Conservation (phyloP, 2,329 filamentous ascomycete species). For the Paraphaeosphaeria sporulosa region DNA sequence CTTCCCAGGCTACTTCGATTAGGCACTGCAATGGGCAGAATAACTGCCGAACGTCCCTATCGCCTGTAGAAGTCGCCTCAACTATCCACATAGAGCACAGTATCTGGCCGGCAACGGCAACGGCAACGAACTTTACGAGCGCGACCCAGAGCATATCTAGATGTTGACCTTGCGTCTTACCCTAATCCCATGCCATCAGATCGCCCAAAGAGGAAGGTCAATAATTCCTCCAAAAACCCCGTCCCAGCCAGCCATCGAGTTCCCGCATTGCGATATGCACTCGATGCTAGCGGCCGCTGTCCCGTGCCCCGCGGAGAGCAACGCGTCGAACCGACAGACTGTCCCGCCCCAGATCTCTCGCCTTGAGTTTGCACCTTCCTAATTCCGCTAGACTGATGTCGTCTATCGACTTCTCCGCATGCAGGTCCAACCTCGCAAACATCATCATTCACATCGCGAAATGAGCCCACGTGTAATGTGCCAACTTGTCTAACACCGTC, state of each 20-base stretch:
- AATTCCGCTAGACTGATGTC: neutral
- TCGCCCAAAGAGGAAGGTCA: constrained; percentile 11
- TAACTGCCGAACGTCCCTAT: neutral
- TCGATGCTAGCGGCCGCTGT: neutral
- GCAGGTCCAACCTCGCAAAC: constrained; percentile 2
- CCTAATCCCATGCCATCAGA: neutral
- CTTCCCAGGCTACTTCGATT: constrained; percentile 80
- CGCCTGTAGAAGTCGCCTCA: neutral
- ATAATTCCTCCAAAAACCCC: neutral
- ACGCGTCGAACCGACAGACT: neutral
- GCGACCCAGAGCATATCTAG: neutral
- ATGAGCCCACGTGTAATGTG: neutral
- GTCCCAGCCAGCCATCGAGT: neutral
- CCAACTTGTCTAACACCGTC: neutral
- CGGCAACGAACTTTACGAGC: neutral
- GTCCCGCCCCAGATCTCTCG: neutral
- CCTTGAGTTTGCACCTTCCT: constrained; percentile 4
- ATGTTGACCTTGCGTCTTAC: neutral
- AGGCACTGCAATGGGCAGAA: neutral
- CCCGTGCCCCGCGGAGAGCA: constrained; percentile 2
- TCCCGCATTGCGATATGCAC: neutral
- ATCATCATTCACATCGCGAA: constrained; percentile 4
- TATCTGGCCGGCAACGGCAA: neutral
- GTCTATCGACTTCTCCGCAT: constrained; percentile 12
- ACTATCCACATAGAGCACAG: neutral